These are phyloP conservation scores for Trifolium pratense DNA, from an alignment of 306 rosid species.

Conservation along the genomic window DNA sequence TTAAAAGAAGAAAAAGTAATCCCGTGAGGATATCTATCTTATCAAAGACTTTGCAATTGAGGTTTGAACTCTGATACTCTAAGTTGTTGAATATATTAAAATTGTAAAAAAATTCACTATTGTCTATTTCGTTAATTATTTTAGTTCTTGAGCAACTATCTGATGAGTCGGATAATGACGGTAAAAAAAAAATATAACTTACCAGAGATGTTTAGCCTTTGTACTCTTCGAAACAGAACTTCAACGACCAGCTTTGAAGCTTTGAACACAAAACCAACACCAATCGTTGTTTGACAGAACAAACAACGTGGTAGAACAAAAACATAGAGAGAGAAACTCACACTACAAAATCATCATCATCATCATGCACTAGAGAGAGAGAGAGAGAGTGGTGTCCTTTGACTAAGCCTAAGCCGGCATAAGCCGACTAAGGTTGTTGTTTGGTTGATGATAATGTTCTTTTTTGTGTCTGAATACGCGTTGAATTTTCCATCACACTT, in stretches of 20 bases:
- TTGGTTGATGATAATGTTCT: constrained; percentile 39
- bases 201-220: no score
- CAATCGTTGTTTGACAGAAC: constrained; percentile 43
- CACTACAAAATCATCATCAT: constrained; percentile 23
- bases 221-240: constrained; percentile 48
- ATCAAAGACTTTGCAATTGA: no score
- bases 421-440: constrained; percentile 61
- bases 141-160: no score
- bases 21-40: no score
- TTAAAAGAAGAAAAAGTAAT: not conserved
- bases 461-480: constrained; percentile 68
- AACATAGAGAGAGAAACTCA: constrained; percentile 29
- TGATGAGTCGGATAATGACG: no score
- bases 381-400: constrained; percentile 53
- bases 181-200: no score
- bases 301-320: constrained; percentile 35
- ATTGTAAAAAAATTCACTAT: no score
- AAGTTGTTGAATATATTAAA: no score
- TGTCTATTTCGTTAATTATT: no score
- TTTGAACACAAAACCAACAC: constrained; percentile 46
- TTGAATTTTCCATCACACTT: constrained; percentile 54
- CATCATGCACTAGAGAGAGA: constrained; percentile 31
- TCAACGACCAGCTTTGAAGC: constrained; percentile 52
- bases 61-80: no score
- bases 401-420: constrained; percentile 77